Conservation (phyloP, 2,329 filamentous ascomycete genomes). For the Nothophoma quercina region DNA sequence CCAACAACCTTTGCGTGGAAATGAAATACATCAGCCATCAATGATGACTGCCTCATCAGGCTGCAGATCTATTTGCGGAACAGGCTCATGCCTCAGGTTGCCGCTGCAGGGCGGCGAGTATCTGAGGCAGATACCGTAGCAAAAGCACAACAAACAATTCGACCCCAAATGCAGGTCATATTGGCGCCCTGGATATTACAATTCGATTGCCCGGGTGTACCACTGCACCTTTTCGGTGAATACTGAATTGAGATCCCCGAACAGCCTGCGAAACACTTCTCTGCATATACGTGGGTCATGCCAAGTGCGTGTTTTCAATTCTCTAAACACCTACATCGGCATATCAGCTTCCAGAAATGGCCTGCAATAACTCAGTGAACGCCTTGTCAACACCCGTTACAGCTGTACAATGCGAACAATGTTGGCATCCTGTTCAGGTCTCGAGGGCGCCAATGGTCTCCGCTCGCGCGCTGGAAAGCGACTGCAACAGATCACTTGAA, state of each 20-base stretch:
- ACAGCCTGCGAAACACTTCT: conserved; percentile 2
- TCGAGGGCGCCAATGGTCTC: no score
- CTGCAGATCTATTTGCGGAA: conserved; percentile 3
- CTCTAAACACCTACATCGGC: conserved; percentile 7
- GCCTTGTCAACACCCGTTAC: neutral
- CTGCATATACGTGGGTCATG: neutral
- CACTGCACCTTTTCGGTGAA: neutral
- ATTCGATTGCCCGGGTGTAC: neutral
- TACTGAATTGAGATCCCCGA: neutral
- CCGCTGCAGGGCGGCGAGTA: conserved; percentile 5
- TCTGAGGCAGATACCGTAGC: conserved; percentile 11
- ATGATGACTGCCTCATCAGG: neutral
- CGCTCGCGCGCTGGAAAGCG: no score
- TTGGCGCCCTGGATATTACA: neutral
- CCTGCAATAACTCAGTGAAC: neutral
- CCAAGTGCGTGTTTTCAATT: conserved; percentile 3
- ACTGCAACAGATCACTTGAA: no score
- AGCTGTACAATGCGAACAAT: neutral
- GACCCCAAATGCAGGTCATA: conserved; percentile 9
- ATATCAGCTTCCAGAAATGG: neutral
- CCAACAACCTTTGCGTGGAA: neutral
- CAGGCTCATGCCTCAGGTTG: conserved; percentile 7
- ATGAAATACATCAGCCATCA: conserved; percentile 4
- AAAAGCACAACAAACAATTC: conserved; percentile 13
- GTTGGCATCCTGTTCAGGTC: no score